These are phyloP conservation scores for Pulveroboletus sp. DNA, from an alignment of 768 basidiomycete genomes.

Conservation along the genomic window DNA sequence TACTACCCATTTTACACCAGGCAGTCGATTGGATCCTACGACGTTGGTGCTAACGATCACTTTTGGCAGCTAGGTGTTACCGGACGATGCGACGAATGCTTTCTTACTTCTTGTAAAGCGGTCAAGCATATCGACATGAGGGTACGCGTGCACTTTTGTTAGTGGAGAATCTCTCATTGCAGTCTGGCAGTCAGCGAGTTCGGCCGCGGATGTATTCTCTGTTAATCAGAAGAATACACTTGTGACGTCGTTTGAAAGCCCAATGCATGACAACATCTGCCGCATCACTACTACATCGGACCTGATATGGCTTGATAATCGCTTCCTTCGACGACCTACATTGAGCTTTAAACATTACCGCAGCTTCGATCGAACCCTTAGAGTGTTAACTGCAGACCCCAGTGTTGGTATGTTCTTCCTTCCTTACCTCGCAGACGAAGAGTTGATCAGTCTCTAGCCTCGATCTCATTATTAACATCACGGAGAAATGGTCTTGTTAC, in stretches of 20 bases:
- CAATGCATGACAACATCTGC: slow-evolving; percentile 41
- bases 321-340: slow-evolving; percentile 55
- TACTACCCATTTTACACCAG: slow-evolving; percentile 12
- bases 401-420: slow-evolving; percentile 28
- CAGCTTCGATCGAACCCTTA: slow-evolving; percentile 57
- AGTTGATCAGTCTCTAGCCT: slow-evolving; percentile 33
- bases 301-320: slow-evolving; percentile 68
- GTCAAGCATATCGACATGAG: slow-evolving; percentile 53
- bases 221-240: slow-evolving; percentile 34
- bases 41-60: slow-evolving; percentile 19
- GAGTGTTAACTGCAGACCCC: slow-evolving; percentile 37
- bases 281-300: slow-evolving; percentile 59
- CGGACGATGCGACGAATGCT: slow-evolving; percentile 34
- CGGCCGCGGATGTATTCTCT: slow-evolving; percentile 34
- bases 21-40: slow-evolving; percentile 15
- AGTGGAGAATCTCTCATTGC: slow-evolving; percentile 4
- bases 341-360: slow-evolving; percentile 62
- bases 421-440: neutral
- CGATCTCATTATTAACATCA: slow-evolving; percentile 58
- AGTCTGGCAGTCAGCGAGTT: slow-evolving; percentile 29
- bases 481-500: slow-evolving; percentile 56
- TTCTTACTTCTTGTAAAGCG: slow-evolving; percentile 45
- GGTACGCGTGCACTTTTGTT: slow-evolving; percentile 35
- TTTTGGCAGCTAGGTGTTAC: slow-evolving; percentile 56
- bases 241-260: slow-evolving; percentile 55